Base-by-base conservation (phyloP, 2,329 filamentous ascomycete species). In the Claviceps lovelessii region DNA sequence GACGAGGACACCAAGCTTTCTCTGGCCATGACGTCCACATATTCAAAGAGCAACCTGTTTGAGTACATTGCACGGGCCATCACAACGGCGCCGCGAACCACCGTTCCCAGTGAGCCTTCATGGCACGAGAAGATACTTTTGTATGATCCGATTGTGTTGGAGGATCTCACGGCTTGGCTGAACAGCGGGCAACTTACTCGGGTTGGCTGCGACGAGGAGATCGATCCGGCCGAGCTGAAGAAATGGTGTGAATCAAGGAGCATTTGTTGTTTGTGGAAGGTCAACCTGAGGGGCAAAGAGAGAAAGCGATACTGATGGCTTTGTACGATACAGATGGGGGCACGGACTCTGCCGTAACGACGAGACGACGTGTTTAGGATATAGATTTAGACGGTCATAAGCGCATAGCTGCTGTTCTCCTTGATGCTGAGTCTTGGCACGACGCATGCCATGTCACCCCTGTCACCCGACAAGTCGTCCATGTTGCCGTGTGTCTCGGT, bases 81-180 rank as follows among this genome's bases (percentile, higher is more conserved):
- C 10, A 76, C 63, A 9, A 70, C 71, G 0, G 72, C 75, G 4
- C 74, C 80, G 3, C 73, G 72, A 13, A 74, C 77, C 0, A 72
- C 62, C 4, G 72, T 83, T 59, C 69, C 75, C 0, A 58, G 59
- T 7, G 65, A 76, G 2, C 81, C 81, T 15, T 89, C 81, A 2
- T 97, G 90, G 88, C 77, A 94, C 61, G 89, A 97, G 69, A 94
- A 90, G 70, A 96, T 98, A 49, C 74, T 97, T 6, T 80, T 97
- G 66, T 97, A 94, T 65, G 90, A 97, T 62, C 89, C 91, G 0
- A 85, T 98, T 47, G 77, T 93, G 1, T 70, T 96, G 0, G 91
- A 97, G 68, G 90, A 96, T 60, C 73, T 98, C 15, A 79, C 90
- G 0, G 70, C 73, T 0, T 97, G 90, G 86, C 70, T 97, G 17